These are phyloP conservation scores for Penicillium capsulatum DNA, from an alignment of 2,329 filamentous ascomycete genomes.

Conservation along the genomic window DNA sequence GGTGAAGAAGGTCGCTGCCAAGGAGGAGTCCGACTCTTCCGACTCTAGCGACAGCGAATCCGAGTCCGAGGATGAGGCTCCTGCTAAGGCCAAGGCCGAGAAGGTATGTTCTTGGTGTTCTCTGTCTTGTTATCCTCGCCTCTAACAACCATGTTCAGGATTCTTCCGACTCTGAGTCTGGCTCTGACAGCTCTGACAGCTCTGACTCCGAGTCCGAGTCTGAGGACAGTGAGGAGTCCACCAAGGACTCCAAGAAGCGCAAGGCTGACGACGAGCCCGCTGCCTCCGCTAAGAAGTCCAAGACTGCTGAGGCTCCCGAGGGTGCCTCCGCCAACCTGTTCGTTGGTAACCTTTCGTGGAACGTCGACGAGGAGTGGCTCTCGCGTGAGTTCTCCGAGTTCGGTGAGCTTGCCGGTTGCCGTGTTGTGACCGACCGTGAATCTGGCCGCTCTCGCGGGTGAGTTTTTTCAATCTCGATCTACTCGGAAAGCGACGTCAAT, in stretches of 20 bases:
- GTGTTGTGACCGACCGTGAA: conserved; percentile 79
- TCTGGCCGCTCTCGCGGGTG: conserved; percentile 78
- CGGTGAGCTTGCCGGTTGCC: conserved; percentile 66
- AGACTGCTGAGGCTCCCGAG: conserved; percentile 45
- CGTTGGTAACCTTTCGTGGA: conserved; percentile 87
- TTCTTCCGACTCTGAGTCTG: conserved; percentile 27
- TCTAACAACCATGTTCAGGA: conserved; percentile 16
- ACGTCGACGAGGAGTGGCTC: conserved; percentile 78
- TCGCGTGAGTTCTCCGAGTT: conserved; percentile 76
- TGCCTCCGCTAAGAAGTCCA: conserved; percentile 57
- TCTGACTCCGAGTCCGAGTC: conserved; percentile 33
- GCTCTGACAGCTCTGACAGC: conserved; percentile 14
- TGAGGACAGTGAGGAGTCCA: conserved; percentile 32
- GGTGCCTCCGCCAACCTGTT: conserved; percentile 63
- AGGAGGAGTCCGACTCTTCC: conserved; percentile 30
- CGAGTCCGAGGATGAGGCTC: conserved; percentile 21
- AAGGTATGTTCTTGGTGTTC: conserved; percentile 20
- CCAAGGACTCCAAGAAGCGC: conserved; percentile 44
- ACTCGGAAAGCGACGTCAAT: not conserved
- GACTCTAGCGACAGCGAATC: conserved; percentile 31
- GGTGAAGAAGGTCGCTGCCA: conserved; percentile 24
- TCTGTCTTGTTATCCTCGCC: conserved; percentile 10
- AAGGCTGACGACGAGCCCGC: conserved; percentile 46
- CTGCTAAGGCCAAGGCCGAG: conserved; percentile 20
- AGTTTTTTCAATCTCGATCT: conserved; percentile 22